Evolutionary conservation across 2,329 filamentous ascomycete genomes (phyloP).

Genomic region (Beauveria scarabaeidicola): DNA sequence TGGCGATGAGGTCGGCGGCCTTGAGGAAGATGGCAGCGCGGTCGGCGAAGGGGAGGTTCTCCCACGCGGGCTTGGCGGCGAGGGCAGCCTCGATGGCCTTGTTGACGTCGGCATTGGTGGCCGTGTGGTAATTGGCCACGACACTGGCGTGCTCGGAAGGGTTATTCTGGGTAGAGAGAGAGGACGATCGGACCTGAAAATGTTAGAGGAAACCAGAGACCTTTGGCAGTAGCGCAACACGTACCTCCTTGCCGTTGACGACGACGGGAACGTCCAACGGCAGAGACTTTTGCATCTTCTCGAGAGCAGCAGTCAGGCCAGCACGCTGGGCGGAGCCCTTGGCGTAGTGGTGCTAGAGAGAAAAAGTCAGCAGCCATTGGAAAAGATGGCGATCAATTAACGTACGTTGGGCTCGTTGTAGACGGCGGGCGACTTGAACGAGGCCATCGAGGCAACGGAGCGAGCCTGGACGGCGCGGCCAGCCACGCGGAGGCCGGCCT

Average conservation of each 20-base stretch:
- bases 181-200: constrained; percentile 55
- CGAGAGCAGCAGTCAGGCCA: constrained; percentile 65
- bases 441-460: constrained; percentile 55
- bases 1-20: constrained; percentile 81
- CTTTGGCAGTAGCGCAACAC: constrained; percentile 16
- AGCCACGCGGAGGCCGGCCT: constrained; percentile 25
- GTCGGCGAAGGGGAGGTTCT: constrained; percentile 78
- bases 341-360: constrained; percentile 69
- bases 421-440: constrained; percentile 81
- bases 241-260: constrained; percentile 72
- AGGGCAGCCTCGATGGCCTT: constrained; percentile 77
- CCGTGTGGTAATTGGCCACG: constrained; percentile 79
- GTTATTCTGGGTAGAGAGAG: constrained; percentile 65
- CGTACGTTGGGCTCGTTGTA: constrained; percentile 93
- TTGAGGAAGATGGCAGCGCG: constrained; percentile 91
- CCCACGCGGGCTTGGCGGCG: constrained; percentile 80
- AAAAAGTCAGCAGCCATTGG: neutral
- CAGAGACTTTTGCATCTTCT: constrained; percentile 56
- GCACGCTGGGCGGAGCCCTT: constrained; percentile 75
- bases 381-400: constrained; percentile 14
- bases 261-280: constrained; percentile 75
- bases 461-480: constrained; percentile 22
- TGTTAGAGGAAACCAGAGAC: neutral
- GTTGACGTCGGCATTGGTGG: constrained; percentile 65
- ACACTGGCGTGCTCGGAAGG: constrained; percentile 69